Percentiles rank a stretch among this genome's conserved stretches.
phyloP scores from a whole-genome alignment of 768 basidiomycete genomes.

The Leccinum variicolor region DNA sequence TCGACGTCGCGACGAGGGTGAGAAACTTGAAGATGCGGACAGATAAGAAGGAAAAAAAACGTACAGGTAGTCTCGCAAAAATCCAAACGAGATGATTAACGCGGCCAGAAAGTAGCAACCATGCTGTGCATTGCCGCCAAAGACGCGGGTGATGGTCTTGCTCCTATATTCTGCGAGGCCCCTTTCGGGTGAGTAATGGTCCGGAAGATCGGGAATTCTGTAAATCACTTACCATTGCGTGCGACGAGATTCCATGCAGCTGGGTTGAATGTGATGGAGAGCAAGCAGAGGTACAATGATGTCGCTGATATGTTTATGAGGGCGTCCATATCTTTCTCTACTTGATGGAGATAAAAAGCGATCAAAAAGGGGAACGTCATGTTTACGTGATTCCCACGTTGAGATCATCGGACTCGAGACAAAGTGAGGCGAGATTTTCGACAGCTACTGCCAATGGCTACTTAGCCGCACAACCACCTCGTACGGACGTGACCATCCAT shows the following conservation, averaged over 20 bases:
- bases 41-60: conserved; percentile 34
- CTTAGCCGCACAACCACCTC: neutral
- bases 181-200: neutral
- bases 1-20: neutral
- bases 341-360: neutral
- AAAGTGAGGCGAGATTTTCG: neutral
- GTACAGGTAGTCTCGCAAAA: conserved; percentile 82
- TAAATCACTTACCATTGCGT: conserved; percentile 65
- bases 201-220: neutral
- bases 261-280: conserved; percentile 84
- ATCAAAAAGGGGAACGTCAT: neutral
- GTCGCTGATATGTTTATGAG: conserved; percentile 58
- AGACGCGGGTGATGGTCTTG: conserved; percentile 82
- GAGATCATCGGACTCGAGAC: too few relatives aligned
- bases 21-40: neutral
- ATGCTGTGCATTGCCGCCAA: conserved; percentile 65
- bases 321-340: conserved; percentile 19
- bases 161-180: conserved; percentile 65
- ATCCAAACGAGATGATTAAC: conserved; percentile 81
- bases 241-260: conserved; percentile 96
- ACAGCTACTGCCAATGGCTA: neutral
- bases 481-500: neutral
- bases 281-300: conserved; percentile 64
- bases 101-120: conserved; percentile 89
- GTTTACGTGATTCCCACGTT: conserved; percentile 9